Conservation (phyloP, 345 rosid species). For the Acer yangbiense region DNA sequence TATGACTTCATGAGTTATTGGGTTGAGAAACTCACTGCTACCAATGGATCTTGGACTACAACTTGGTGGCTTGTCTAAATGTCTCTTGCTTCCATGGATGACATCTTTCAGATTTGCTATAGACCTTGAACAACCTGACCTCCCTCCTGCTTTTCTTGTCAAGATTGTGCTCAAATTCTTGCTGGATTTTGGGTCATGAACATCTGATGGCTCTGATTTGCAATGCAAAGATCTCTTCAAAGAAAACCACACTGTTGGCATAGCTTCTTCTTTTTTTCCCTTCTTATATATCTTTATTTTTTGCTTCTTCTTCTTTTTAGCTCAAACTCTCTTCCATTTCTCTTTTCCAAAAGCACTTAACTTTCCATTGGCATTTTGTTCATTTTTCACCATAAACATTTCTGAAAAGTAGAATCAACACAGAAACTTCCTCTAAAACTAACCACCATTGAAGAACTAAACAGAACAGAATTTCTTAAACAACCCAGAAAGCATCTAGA, state of each 20-base stretch:
- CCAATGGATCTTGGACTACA: constrained; percentile 99
- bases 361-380: constrained; percentile 6
- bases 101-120: constrained; percentile 98
- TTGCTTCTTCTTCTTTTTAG: not conserved
- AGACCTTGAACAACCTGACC: constrained; percentile 98
- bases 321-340: not conserved
- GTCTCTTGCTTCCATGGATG: constrained; percentile 97
- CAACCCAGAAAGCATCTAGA: not conserved
- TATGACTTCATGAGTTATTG: constrained; percentile 92
- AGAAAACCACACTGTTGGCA: constrained; percentile 81
- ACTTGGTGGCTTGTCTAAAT: constrained; percentile 82
- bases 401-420: constrained; percentile 13
- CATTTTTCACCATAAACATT: constrained; percentile 11
- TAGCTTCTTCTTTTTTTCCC: constrained; percentile 18
- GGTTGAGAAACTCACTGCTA: constrained; percentile 98
- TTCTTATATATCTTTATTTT: not conserved
- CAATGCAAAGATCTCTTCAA: constrained; percentile 66
- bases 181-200: constrained; percentile 57
- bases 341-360: not conserved
- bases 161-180: constrained; percentile 57
- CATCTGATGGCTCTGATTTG: constrained; percentile 62
- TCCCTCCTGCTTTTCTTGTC: constrained; percentile 70
- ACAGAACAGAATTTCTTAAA: not conserved
- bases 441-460: constrained; percentile 6
- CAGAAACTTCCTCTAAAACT: constrained; percentile 8